Evolutionary conservation across 352 stramenopile species (phyloP).

Genomic region (Globisporangium canariense): DNA sequence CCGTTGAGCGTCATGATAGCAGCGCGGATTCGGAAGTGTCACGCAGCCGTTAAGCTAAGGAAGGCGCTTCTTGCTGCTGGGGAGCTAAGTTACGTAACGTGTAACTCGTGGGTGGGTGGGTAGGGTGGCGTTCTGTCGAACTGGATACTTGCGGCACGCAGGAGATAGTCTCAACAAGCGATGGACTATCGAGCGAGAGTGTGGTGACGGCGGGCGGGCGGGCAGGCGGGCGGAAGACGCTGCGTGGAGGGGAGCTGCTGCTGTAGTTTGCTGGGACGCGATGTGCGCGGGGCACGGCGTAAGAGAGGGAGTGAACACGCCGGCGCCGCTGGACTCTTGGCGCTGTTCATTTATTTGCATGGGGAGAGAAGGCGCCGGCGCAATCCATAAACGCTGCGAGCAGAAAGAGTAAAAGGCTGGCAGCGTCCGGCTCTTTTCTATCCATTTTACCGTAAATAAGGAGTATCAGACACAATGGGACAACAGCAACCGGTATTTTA

Average conservation of each 20-base stretch:
- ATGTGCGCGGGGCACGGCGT: conserved; percentile 3
- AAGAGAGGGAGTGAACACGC: not conserved
- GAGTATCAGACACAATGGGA: no score
- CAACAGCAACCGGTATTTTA: no score
- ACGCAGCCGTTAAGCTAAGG: not conserved
- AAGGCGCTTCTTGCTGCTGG: not conserved
- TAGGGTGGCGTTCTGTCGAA: not conserved
- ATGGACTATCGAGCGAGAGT: no score
- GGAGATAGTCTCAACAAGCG: not conserved
- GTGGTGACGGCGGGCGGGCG: not conserved
- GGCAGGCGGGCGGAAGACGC: not conserved
- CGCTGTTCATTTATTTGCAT: no score
- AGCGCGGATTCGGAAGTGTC: not conserved
- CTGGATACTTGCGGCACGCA: not conserved
- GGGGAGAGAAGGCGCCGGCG: not conserved
- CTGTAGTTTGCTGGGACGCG: not conserved
- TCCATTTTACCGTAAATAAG: no score
- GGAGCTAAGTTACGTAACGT: not conserved
- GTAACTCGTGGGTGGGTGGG: not conserved
- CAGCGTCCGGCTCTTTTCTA: no score
- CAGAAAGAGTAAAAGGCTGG: not conserved
- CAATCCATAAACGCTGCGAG: not conserved
- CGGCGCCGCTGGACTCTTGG: not conserved
- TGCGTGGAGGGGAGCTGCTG: conserved; percentile 1
- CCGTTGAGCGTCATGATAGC: conserved; percentile 40